These are phyloP conservation scores for Malus hybrid DNA, from an alignment of 331 rosid species.

Conservation along the genomic window DNA sequence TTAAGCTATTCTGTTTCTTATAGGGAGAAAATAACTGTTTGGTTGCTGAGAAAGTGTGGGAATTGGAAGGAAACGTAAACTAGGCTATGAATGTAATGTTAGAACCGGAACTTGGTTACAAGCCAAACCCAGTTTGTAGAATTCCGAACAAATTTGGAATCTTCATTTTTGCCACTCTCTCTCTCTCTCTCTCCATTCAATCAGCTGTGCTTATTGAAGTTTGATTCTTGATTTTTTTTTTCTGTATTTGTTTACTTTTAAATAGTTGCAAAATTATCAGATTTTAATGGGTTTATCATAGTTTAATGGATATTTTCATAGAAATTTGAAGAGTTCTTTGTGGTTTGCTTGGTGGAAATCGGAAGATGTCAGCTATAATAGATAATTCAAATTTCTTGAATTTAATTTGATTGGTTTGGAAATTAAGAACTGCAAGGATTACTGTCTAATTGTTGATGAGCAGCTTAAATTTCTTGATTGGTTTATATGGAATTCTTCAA, in stretches of 20 bases:
- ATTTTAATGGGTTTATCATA: neutral
- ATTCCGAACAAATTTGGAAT: neutral
- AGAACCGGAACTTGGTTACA: neutral
- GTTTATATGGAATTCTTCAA: neutral
- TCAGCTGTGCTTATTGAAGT: neutral
- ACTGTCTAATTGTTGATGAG: neutral
- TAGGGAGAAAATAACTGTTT: neutral
- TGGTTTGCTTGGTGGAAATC: neutral
- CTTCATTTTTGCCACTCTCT: neutral
- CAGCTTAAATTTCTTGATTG: neutral
- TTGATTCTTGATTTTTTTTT: neutral
- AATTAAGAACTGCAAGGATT: neutral
- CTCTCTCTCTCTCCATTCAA: neutral
- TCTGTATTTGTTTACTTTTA: too few species aligned
- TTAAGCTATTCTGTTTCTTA: neutral
- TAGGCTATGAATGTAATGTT: constrained; percentile 6
- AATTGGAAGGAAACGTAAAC: neutral
- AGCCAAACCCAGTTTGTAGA: constrained; percentile 6
- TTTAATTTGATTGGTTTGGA: neutral
- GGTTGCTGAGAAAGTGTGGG: neutral
- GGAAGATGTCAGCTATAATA: neutral
- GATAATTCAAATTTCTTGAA: neutral
- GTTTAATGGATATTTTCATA: too few species aligned
- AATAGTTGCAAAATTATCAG: neutral
- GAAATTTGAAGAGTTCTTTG: neutral